Evolutionary conservation across 129 eudicot species (phyloP).

Genomic region (Flaveria ramosissima): DNA sequence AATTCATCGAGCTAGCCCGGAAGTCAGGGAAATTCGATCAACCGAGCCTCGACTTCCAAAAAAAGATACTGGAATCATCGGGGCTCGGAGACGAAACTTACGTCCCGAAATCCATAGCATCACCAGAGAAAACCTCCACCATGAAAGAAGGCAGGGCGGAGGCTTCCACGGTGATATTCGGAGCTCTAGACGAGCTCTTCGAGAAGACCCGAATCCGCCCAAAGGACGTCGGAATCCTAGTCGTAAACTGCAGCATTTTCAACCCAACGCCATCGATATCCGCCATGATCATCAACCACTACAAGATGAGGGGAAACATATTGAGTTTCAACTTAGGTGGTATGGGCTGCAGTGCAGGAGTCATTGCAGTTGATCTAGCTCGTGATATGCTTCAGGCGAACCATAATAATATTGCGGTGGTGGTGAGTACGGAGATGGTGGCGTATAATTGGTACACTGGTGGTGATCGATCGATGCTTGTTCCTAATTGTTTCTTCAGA

Average conservation of each 20-base stretch:
- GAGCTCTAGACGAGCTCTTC: constrained; percentile 88
- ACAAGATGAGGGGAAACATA: constrained; percentile 87
- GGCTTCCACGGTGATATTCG: constrained; percentile 79
- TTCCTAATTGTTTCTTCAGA: constrained; percentile 84
- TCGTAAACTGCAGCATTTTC: constrained; percentile 89
- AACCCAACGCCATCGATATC: constrained; percentile 88
- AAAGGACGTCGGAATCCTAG: constrained; percentile 73
- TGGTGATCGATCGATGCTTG: constrained; percentile 72
- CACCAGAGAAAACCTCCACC: constrained; percentile 55
- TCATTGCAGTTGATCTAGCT: constrained; percentile 80
- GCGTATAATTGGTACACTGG: constrained; percentile 91
- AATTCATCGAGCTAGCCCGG: constrained; percentile 70
- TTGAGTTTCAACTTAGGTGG: constrained; percentile 86
- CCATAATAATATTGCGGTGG: constrained; percentile 76
- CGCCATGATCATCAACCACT: constrained; percentile 91
- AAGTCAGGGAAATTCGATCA: constrained; percentile 79
- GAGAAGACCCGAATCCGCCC: constrained; percentile 63
- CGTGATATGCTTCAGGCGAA: constrained; percentile 83
- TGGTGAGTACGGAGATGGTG: constrained; percentile 90
- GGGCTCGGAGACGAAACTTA: constrained; percentile 92
- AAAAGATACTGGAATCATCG: constrained; percentile 61
- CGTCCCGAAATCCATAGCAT: constrained; percentile 65
- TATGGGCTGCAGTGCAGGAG: constrained; percentile 93
- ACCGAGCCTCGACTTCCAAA: constrained; percentile 66
- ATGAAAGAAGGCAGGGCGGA: constrained; percentile 91